A percentile compares a stretch with the other conserved stretches of the same genome.
These are phyloP conservation scores for Sclerotinia borealis DNA, from an alignment of 2,329 filamentous ascomycete genomes.

Conservation along the genomic window DNA sequence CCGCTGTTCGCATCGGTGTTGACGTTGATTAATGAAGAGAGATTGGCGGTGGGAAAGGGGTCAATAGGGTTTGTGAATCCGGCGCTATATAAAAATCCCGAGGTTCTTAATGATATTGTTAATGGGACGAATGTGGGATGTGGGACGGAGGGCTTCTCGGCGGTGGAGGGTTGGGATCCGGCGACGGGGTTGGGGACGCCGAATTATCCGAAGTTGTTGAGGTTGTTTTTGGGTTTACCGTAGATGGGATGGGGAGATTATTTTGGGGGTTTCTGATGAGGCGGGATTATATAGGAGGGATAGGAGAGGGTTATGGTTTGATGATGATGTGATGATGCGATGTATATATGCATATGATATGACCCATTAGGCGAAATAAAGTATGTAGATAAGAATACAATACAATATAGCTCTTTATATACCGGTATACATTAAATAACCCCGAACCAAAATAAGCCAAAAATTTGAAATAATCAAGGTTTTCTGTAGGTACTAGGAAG, in stretches of 20 bases:
- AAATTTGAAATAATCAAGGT: too few species aligned
- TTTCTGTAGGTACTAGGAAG: too few species aligned
- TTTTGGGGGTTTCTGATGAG: not conserved
- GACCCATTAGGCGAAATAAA: too few species aligned
- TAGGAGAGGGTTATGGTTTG: not conserved
- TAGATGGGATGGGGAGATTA: not conserved
- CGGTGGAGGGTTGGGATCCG: constrained; percentile 29
- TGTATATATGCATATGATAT: too few species aligned
- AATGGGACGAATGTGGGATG: constrained; percentile 29
- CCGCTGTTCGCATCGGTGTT: constrained; percentile 23
- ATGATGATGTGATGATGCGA: too few species aligned
- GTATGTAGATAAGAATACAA: too few species aligned
- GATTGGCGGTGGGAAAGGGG: not conserved
- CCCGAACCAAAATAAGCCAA: too few species aligned
- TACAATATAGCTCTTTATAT: too few species aligned
- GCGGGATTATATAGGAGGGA: too few species aligned
- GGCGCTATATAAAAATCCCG: constrained; percentile 13
- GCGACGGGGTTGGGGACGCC: constrained; percentile 26
- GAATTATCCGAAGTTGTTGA: constrained; percentile 27
- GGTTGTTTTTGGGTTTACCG: constrained; percentile 23
- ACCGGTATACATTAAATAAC: too few species aligned
- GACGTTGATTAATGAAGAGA: constrained; percentile 17
- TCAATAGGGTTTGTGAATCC: constrained; percentile 12
- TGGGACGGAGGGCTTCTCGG: constrained; percentile 34
- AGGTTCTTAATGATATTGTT: constrained; percentile 34